These are phyloP conservation scores for Gymnopus androsaceus DNA, from an alignment of 1,284 basidiomycete species.

Conservation along the genomic window DNA sequence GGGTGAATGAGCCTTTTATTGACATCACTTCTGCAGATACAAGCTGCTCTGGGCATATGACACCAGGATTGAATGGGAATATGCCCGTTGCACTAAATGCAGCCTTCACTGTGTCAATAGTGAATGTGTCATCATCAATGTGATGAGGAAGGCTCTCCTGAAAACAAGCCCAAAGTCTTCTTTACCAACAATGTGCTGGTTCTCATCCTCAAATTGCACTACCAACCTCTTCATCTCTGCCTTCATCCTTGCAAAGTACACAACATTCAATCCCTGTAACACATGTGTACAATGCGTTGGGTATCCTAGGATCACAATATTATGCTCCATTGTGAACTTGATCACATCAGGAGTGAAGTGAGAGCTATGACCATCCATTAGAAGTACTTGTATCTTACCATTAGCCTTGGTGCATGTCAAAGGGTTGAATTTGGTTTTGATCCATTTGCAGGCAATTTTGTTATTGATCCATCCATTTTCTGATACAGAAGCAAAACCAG, in stretches of 20 bases:
- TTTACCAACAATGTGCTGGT: constrained; percentile 24
- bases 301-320: constrained; percentile 39
- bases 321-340: constrained; percentile 29
- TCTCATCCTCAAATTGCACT: constrained; percentile 20
- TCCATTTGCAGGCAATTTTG: constrained; percentile 30
- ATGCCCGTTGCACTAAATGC: constrained; percentile 35
- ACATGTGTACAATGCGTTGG: constrained; percentile 43
- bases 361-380: constrained; percentile 42
- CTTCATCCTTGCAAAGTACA: constrained; percentile 36
- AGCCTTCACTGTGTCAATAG: constrained; percentile 20
- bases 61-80: constrained; percentile 29
- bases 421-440: constrained; percentile 35
- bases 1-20: constrained; percentile 24
- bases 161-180: constrained; percentile 29
- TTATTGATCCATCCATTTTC: constrained; percentile 33
- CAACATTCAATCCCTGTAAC: constrained; percentile 40
- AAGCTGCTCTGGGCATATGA: constrained; percentile 27
- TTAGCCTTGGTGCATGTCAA: constrained; percentile 35
- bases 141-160: constrained; percentile 24
- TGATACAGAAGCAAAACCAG: too few relatives aligned
- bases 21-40: constrained; percentile 27
- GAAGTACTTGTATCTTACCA: constrained; percentile 28
- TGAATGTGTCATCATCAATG: too few relatives aligned
- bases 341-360: constrained; percentile 38
- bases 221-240: constrained; percentile 18